Conservation (phyloP, 2,329 filamentous ascomycete species). For the Acarospora socialis region DNA sequence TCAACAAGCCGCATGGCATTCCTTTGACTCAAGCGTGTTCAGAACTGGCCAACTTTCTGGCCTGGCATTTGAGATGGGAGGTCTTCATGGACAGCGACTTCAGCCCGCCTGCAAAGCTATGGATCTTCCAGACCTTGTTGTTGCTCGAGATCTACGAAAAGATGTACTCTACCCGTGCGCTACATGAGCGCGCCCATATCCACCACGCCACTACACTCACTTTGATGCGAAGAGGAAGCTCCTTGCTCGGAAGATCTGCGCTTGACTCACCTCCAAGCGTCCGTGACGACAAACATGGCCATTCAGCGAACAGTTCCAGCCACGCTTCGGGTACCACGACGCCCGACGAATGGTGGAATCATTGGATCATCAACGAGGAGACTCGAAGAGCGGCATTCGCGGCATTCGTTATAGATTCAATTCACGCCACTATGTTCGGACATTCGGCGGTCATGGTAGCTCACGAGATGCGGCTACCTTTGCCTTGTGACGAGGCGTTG, state of each 20-base stretch:
- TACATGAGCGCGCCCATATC: slow-evolving; percentile 91
- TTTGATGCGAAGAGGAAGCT: slow-evolving; percentile 84
- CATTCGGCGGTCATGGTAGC: slow-evolving; percentile 95
- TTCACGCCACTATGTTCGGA: slow-evolving; percentile 94
- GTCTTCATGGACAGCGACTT: slow-evolving; percentile 88
- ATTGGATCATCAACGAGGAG: slow-evolving; percentile 90
- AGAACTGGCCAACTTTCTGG: slow-evolving; percentile 75
- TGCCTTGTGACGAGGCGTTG: slow-evolving; percentile 83
- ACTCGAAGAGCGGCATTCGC: slow-evolving; percentile 82
- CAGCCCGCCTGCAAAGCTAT: slow-evolving; percentile 80
- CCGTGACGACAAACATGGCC: slow-evolving; percentile 42
- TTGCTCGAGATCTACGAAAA: slow-evolving; percentile 92
- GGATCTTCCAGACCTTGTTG: slow-evolving; percentile 85
- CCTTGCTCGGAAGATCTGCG: slow-evolving; percentile 71
- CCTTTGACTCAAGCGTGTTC: slow-evolving; percentile 63
- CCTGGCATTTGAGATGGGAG: slow-evolving; percentile 89
- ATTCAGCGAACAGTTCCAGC: slow-evolving; percentile 24
- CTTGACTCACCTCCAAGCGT: slow-evolving; percentile 70
- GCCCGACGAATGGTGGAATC: slow-evolving; percentile 83
- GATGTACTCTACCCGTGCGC: slow-evolving; percentile 82
- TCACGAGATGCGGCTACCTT: slow-evolving; percentile 78
- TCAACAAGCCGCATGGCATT: slow-evolving; percentile 68
- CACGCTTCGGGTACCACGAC: slow-evolving; percentile 50
- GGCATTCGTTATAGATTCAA: slow-evolving; percentile 88
- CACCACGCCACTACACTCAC: slow-evolving; percentile 94